Evolutionary conservation across 139 green algal species (phyloP).

Genomic region (Klebsormidium nitens): DNA sequence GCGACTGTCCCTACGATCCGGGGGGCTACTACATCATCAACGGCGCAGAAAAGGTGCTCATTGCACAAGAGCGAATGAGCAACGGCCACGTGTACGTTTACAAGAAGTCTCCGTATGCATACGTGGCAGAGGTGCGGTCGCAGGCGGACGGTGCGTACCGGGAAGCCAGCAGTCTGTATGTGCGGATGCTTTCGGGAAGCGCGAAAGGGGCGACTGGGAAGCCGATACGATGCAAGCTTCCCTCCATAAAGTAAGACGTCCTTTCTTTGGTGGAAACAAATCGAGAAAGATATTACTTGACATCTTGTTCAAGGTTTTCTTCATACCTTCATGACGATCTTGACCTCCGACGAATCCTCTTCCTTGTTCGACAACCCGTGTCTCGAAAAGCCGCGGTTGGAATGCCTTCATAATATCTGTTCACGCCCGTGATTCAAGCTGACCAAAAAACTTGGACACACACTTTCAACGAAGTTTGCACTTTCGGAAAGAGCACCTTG

Average conservation of each 20-base stretch:
- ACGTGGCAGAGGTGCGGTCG: slow-evolving; percentile 62
- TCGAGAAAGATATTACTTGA: too few relatives aligned
- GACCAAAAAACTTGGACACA: too few relatives aligned
- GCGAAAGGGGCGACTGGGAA: neutral
- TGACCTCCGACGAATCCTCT: too few relatives aligned
- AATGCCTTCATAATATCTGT: too few relatives aligned
- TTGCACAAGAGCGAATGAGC: slow-evolving; percentile 92
- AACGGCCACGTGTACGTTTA: slow-evolving; percentile 97
- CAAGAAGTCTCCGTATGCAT: slow-evolving; percentile 84
- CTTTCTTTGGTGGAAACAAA: too few relatives aligned
- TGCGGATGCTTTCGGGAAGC: slow-evolving; percentile 61
- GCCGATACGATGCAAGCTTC: neutral
- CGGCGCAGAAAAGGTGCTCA: slow-evolving; percentile 94
- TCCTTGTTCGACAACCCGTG: too few relatives aligned
- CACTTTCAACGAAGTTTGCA: too few relatives aligned
- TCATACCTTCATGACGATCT: too few relatives aligned
- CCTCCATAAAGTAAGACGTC: neutral
- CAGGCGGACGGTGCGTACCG: slow-evolving; percentile 72
- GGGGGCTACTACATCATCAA: slow-evolving; percentile 98
- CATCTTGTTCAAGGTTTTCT: too few relatives aligned
- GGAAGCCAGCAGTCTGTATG: slow-evolving; percentile 62
- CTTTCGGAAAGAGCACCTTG: too few relatives aligned
- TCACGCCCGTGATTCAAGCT: too few relatives aligned
- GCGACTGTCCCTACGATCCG: slow-evolving; percentile 89
- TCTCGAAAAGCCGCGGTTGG: too few relatives aligned